These are phyloP conservation scores for Mycogone perniciosa DNA, from an alignment of 2,329 filamentous ascomycete genomes.

Conservation along the genomic window DNA sequence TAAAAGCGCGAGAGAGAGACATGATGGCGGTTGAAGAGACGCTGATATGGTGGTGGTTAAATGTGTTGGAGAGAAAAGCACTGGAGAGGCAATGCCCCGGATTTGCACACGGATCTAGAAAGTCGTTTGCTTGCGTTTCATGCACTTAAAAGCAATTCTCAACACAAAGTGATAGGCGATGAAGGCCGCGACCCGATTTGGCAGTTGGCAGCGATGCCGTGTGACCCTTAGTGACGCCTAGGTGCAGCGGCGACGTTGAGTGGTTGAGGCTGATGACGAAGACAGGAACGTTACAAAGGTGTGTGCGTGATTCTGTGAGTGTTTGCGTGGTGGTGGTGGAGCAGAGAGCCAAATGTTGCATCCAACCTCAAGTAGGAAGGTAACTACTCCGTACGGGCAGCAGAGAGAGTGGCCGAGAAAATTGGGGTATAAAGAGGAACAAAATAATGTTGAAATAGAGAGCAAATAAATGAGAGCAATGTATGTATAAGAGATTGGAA, in stretches of 20 bases:
- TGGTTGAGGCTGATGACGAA: slow-evolving; percentile 7
- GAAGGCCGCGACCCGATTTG: slow-evolving; percentile 9
- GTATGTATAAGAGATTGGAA: too few species aligned
- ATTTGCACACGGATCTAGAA: too few species aligned
- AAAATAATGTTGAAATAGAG: background rate
- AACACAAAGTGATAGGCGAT: background rate
- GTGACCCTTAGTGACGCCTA: slow-evolving; percentile 5
- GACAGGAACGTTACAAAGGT: slow-evolving; percentile 11
- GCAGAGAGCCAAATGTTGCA: slow-evolving; percentile 5
- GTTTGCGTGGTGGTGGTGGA: slow-evolving; percentile 1
- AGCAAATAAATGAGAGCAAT: background rate
- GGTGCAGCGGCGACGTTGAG: background rate
- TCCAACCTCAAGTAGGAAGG: slow-evolving; percentile 14
- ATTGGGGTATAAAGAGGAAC: background rate
- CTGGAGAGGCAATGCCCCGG: too few species aligned
- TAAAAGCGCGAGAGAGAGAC: slow-evolving; percentile 65
- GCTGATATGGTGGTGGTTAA: background rate
- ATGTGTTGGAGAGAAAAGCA: background rate
- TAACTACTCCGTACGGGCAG: background rate
- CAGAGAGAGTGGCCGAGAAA: background rate
- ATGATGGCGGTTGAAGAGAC: slow-evolving; percentile 23
- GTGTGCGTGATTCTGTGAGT: background rate
- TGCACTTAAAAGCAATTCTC: background rate
- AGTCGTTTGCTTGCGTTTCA: background rate
- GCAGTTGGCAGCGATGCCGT: slow-evolving; percentile 11